Percentiles rank a stretch among this genome's conserved stretches.
Evolutionary conservation across 148 eudicot genomes (phyloP).

Genomic region (Silene conica): DNA sequence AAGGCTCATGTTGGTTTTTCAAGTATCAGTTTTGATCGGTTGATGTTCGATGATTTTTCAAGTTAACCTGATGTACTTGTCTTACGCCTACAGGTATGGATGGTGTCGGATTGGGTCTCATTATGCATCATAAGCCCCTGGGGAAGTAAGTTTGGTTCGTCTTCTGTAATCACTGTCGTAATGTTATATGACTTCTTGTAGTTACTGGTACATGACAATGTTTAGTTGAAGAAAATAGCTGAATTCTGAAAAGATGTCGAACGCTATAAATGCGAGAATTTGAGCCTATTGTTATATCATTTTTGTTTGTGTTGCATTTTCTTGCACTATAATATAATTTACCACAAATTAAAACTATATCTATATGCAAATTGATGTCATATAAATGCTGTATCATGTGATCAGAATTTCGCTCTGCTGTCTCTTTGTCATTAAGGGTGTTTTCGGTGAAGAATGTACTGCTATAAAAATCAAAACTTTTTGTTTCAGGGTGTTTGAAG

Average conservation of each 20-base stretch:
- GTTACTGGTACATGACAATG: neutral
- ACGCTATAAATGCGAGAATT: neutral
- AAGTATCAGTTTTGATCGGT: neutral
- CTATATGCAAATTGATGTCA: no score
- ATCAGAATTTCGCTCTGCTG: neutral
- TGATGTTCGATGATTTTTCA: neutral
- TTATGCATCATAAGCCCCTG: constrained; percentile 78
- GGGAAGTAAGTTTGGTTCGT: constrained; percentile 58
- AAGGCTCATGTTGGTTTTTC: neutral
- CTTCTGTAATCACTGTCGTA: neutral
- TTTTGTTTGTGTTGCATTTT: no score
- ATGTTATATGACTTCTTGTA: neutral
- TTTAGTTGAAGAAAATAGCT: neutral
- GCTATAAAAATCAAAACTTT: neutral
- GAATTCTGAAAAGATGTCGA: neutral
- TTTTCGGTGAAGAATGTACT: no score
- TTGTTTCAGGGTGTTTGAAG: constrained; percentile 76
- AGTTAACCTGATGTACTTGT: neutral
- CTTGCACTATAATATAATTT: neutral
- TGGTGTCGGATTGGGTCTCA: constrained; percentile 90
- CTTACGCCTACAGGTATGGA: constrained; percentile 67
- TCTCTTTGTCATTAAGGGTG: neutral
- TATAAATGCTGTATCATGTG: neutral
- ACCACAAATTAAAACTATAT: no score
- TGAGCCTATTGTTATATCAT: no score